Evolutionary conservation across 306 rosid genomes (phyloP), one percentile per base, ranked within the genome.

Genomic region (Prunus kanzakura): DNA sequence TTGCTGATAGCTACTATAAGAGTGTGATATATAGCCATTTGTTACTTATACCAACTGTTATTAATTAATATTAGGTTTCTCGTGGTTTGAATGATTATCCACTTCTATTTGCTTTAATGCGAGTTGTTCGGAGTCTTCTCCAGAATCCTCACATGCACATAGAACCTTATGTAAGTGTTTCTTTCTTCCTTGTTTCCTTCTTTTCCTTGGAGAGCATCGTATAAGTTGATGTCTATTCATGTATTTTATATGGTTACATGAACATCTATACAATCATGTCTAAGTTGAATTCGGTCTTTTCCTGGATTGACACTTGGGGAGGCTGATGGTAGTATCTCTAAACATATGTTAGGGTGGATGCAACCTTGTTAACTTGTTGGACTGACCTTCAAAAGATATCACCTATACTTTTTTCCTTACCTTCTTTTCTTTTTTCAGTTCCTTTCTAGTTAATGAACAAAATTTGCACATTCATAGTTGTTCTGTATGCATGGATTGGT

Each of bases 121-220:
- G 93, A 62, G 90, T 95, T 72, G 92, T 91, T 65, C 81, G 83
- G 81, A 95, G 98, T 83, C 97, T 95, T 84, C 79, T 89, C 54
- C 97, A 71, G 74, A 95, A 95, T 88, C 92, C 96, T 77, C 97
- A 95, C 84, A 83, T 92, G 67, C 98, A 92, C 82, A 79, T 91
- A 46, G 98, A 95, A 80, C 99, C 91, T 69, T 95, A 92, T 86
- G 98, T 95, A 87, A 89, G 96, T 70, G 32, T 25, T 66, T 67
- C 64, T 64, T 29, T 12, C 51, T 25, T 30, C 43, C 3, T 75
- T 15, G 57, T 27, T 22, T 41, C 47, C 64, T 62, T 64, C 60
- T 56, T 43, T 66, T 73, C 11, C 35, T 46, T 10, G 14, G 20
- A 12, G 12, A 73, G 12, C 27, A n/a, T 25, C 14, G 4, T 60